A percentile compares a stretch with the other conserved stretches of the same genome.
These are phyloP conservation scores for Priceomyces carsonii DNA, from an alignment of 805 yeast genomes.

Conservation along the genomic window DNA sequence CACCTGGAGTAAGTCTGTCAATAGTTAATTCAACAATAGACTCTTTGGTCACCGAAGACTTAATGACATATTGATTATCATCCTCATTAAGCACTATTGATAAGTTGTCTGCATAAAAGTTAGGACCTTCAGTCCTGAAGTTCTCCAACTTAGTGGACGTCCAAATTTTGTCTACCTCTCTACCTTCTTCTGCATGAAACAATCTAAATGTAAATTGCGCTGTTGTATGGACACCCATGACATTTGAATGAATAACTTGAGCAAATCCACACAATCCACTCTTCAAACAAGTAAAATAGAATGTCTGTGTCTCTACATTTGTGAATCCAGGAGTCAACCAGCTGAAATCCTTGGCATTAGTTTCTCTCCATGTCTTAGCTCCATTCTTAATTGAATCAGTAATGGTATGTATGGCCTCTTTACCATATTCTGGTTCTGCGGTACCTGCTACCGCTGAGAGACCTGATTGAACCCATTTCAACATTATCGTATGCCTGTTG, in stretches of 20 bases:
- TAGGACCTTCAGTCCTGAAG: constrained; percentile 68
- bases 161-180: constrained; percentile 66
- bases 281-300: constrained; percentile 70
- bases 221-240: constrained; percentile 82
- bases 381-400: constrained; percentile 49
- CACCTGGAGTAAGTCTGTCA: constrained; percentile 68
- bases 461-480: constrained; percentile 83
- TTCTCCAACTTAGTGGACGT: constrained; percentile 87
- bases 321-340: constrained; percentile 79
- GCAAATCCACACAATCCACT: constrained; percentile 80
- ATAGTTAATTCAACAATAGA: constrained; percentile 70
- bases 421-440: constrained; percentile 96
- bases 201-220: constrained; percentile 94
- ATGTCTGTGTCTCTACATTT: constrained; percentile 94
- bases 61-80: constrained; percentile 47
- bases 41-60: constrained; percentile 66
- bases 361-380: constrained; percentile 50
- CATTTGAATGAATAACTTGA: constrained; percentile 90
- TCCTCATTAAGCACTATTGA: constrained; percentile 62
- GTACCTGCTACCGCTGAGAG: constrained; percentile 95
- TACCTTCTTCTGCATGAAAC: constrained; percentile 51
- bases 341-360: constrained; percentile 65
- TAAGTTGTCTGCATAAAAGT: constrained; percentile 77
- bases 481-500: no score
- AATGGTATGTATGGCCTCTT: constrained; percentile 87